phyloP scores from a whole-genome alignment of 805 yeast species.

The Saccharomycopsis oosterbeekiorum region DNA sequence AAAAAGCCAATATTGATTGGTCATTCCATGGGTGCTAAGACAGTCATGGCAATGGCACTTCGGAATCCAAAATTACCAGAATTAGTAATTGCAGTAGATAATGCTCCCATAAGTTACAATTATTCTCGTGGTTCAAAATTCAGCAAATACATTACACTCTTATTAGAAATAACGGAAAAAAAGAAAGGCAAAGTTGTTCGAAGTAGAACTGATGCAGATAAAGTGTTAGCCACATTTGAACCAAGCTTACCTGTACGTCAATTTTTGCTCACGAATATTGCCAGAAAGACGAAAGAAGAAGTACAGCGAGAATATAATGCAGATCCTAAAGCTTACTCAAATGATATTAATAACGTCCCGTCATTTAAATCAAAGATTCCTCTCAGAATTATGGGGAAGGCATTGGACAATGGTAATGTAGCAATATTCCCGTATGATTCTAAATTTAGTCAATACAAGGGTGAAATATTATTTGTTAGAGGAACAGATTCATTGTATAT shows the following conservation, averaged over 20 bases:
- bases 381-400: conserved; percentile 52
- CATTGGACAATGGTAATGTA: conserved; percentile 54
- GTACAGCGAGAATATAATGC: conserved; percentile 22
- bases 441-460: conserved; percentile 43
- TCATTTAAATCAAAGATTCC: conserved; percentile 51
- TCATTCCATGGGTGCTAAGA: conserved; percentile 90
- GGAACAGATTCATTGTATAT: conserved; percentile 71
- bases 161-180: conserved; percentile 45
- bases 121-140: conserved; percentile 45
- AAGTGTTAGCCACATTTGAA: conserved; percentile 53
- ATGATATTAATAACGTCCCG: conserved; percentile 19
- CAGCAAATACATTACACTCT: conserved; percentile 52
- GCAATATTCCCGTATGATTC: conserved; percentile 72
- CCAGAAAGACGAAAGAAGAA: conserved; percentile 33
- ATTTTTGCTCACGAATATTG: conserved; percentile 65
- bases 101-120: conserved; percentile 69
- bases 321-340: conserved; percentile 26
- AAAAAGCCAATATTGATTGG: conserved; percentile 57
- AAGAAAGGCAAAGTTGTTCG: conserved; percentile 33
- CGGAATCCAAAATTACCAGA: conserved; percentile 53
- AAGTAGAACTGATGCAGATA: conserved; percentile 42
- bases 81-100: conserved; percentile 71
- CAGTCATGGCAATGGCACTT: conserved; percentile 80
- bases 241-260: conserved; percentile 52
- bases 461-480: conserved; percentile 70